Evolutionary conservation across 345 rosid species (phyloP).

Genomic region (Arabis alpina): DNA sequence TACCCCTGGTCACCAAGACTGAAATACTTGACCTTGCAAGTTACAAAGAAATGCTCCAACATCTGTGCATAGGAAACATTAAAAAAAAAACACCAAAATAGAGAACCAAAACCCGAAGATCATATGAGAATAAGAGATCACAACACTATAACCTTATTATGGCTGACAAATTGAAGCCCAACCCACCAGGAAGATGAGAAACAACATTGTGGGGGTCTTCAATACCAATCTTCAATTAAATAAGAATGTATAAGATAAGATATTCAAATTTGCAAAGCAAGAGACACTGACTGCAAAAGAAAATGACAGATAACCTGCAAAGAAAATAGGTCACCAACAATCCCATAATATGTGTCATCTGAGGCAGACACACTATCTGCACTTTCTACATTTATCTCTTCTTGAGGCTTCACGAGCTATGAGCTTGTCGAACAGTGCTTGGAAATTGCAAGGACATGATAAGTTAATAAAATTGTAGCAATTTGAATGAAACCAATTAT

Average conservation of each 20-base stretch:
- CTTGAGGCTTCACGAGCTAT: slow-evolving; percentile 51
- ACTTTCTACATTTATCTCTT: slow-evolving; percentile 39
- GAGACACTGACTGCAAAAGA: slow-evolving; percentile 30
- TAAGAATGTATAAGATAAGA: slow-evolving; percentile 31
- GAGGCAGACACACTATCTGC: slow-evolving; percentile 61
- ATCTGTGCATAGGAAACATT: too few relatives aligned
- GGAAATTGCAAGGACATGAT: slow-evolving; percentile 63
- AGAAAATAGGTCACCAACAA: slow-evolving; percentile 82
- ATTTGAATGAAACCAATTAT: slow-evolving; percentile 3
- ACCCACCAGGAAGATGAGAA: slow-evolving; percentile 71
- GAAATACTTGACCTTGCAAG: too few relatives aligned
- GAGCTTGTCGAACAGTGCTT: slow-evolving; percentile 84
- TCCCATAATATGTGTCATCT: slow-evolving; percentile 61
- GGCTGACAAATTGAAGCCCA: slow-evolving; percentile 6
- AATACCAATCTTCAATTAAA: slow-evolving; percentile 75
- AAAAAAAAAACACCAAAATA: too few relatives aligned
- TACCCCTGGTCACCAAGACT: too few relatives aligned
- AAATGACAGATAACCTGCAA: slow-evolving; percentile 65
- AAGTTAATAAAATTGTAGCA: slow-evolving; percentile 14
- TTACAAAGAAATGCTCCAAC: too few relatives aligned
- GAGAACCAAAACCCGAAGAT: too few relatives aligned
- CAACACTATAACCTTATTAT: too few relatives aligned
- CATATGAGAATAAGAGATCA: too few relatives aligned
- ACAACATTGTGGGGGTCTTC: slow-evolving; percentile 82
- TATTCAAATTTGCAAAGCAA: slow-evolving; percentile 17